phyloP scores from a whole-genome alignment of 805 yeast genomes.

The Clavispora asparagi region DNA sequence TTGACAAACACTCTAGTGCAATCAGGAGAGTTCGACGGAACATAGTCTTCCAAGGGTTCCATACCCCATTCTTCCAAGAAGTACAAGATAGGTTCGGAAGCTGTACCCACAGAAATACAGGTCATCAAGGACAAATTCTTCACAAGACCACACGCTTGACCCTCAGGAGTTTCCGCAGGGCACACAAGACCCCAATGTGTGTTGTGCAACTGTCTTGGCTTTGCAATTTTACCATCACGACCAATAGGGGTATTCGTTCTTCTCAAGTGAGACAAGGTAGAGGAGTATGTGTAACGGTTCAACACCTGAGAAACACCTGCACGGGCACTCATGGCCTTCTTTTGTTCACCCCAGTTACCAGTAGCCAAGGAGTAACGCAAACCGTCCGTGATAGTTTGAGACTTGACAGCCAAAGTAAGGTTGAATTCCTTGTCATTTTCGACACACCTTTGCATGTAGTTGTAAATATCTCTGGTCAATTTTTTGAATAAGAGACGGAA shows the following conservation, averaged over 20 bases:
- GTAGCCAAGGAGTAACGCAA: conserved; percentile 96
- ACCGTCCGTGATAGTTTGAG: conserved; percentile 96
- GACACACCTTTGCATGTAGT: conserved; percentile 98
- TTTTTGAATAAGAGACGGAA: conserved; percentile 93
- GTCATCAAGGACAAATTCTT: conserved; percentile 95
- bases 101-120: conserved; percentile 95
- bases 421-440: conserved; percentile 97
- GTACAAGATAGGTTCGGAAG: conserved; percentile 90
- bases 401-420: conserved; percentile 92
- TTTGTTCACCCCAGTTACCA: conserved; percentile 99
- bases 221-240: conserved; percentile 97
- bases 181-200: conserved; percentile 99
- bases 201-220: conserved; percentile 98
- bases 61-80: conserved; percentile 98
- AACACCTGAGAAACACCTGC: conserved; percentile 99
- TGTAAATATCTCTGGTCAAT: conserved; percentile 91
- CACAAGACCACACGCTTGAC: conserved; percentile 99
- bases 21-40: conserved; percentile 85
- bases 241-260: conserved; percentile 99
- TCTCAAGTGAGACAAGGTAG: conserved; percentile 97
- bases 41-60: conserved; percentile 95
- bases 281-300: conserved; percentile 95
- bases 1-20: conserved; percentile 93
- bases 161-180: conserved; percentile 99
- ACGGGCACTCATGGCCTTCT: conserved; percentile 96